These are phyloP conservation scores for Ustilago trichophora DNA, from an alignment of 1,284 basidiomycete species.

Conservation along the genomic window DNA sequence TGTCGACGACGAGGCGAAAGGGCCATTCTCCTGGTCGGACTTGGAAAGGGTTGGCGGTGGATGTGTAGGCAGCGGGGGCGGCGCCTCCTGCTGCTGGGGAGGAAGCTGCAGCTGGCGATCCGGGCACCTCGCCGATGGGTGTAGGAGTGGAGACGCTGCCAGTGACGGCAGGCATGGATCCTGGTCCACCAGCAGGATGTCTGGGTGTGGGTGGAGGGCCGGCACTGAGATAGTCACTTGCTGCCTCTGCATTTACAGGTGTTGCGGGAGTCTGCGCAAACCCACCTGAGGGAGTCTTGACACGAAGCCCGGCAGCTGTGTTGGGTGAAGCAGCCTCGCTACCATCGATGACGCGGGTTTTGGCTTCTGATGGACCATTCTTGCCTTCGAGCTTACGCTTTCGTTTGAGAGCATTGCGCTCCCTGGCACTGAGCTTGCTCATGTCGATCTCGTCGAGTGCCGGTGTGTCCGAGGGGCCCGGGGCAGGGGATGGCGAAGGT, in stretches of 20 bases:
- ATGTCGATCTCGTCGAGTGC: constrained; percentile 54
- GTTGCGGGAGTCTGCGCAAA: constrained; percentile 27
- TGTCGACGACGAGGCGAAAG: constrained; percentile 84
- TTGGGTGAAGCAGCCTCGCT: constrained; percentile 58
- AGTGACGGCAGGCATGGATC: constrained; percentile 31
- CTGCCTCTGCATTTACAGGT: constrained; percentile 20
- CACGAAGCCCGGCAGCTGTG: constrained; percentile 17
- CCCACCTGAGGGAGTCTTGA: constrained; percentile 38
- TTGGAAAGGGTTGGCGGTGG: constrained; percentile 50
- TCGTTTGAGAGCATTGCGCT: constrained; percentile 87
- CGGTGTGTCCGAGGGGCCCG: constrained; percentile 16
- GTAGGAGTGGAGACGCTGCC: constrained; percentile 38
- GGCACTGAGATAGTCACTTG: constrained; percentile 28
- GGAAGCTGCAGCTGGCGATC: constrained; percentile 24
- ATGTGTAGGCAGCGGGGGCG: constrained; percentile 34
- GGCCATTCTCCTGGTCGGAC: constrained; percentile 78
- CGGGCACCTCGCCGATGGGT: constrained; percentile 29
- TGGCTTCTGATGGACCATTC: constrained; percentile 26
- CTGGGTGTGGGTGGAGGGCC: constrained; percentile 30
- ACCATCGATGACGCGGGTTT: constrained; percentile 68
- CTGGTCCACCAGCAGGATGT: constrained; percentile 42
- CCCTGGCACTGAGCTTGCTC: constrained; percentile 72
- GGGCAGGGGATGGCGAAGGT: constrained; percentile 24
- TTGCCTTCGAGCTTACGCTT: constrained; percentile 86
- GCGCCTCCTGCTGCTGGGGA: constrained; percentile 29